Evolutionary conservation across 768 basidiomycete genomes (phyloP).

Genomic region (Suillus plorans): DNA sequence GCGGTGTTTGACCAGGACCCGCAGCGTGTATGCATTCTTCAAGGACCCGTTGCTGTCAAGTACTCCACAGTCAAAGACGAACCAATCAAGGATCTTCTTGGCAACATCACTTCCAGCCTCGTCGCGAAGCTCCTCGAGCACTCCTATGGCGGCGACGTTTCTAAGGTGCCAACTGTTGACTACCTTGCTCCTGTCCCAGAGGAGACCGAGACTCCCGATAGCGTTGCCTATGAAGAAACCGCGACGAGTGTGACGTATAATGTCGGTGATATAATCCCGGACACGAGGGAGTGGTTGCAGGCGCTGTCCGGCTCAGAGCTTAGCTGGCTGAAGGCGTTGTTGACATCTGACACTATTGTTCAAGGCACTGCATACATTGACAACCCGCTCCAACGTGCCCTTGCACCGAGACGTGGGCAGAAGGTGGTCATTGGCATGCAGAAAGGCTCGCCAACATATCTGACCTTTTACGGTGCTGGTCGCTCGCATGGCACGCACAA

Average conservation of each 20-base stretch:
- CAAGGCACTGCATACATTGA: slow-evolving; percentile 85
- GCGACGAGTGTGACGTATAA: slow-evolving; percentile 48
- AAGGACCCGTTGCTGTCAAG: slow-evolving; percentile 94
- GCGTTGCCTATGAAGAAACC: slow-evolving; percentile 42
- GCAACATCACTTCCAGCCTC: slow-evolving; percentile 79
- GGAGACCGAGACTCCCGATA: slow-evolving; percentile 35
- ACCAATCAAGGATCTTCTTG: slow-evolving; percentile 90
- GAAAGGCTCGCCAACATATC: slow-evolving; percentile 48
- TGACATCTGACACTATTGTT: slow-evolving; percentile 79
- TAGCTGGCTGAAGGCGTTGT: slow-evolving; percentile 83
- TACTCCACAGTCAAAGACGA: slow-evolving; percentile 87
- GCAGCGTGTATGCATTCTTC: slow-evolving; percentile 95
- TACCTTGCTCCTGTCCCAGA: slow-evolving; percentile 68
- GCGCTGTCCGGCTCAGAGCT: slow-evolving; percentile 78
- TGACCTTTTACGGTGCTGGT: slow-evolving; percentile 74
- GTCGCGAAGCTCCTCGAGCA: slow-evolving; percentile 75
- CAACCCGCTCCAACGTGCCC: slow-evolving; percentile 86
- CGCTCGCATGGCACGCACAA: slow-evolving; percentile 79
- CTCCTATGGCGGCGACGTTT: slow-evolving; percentile 74
- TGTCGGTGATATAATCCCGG: slow-evolving; percentile 56
- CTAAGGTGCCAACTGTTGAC: slow-evolving; percentile 75
- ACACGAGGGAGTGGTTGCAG: slow-evolving; percentile 76
- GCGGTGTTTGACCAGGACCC: slow-evolving; percentile 99
- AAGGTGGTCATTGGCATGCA: slow-evolving; percentile 62
- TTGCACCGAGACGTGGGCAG: slow-evolving; percentile 80